Evolutionary conservation across 306 rosid species (phyloP).

Genomic region (Quercus dentata): DNA sequence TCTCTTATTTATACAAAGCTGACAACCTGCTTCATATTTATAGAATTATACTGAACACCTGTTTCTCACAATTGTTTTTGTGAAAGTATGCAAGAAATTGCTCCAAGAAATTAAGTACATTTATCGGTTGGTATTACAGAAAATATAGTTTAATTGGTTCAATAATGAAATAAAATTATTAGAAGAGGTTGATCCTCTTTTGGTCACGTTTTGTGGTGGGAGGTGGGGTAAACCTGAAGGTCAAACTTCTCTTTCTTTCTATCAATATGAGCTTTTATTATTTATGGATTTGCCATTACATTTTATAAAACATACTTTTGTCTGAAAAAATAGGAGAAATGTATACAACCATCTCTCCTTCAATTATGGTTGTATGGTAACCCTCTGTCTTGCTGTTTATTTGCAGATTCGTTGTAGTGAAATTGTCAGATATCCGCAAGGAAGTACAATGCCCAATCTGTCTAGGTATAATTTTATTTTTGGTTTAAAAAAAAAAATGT

Average conservation of each 20-base stretch:
- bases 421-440: conserved; percentile 61
- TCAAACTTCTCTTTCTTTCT: not conserved
- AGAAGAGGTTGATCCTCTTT: not conserved
- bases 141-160: not conserved
- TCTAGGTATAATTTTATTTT: conserved; percentile 44
- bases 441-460: conserved; percentile 88
- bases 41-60: not conserved
- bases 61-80: not conserved
- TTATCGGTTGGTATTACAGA: not conserved
- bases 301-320: not conserved
- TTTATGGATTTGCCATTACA: not conserved
- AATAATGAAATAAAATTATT: not conserved
- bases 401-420: conserved; percentile 52
- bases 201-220: not conserved
- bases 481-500: not conserved
- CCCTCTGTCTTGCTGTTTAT: conserved; percentile 21
- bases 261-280: not conserved
- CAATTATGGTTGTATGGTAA: conserved; percentile 19
- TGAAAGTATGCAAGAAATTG: not conserved
- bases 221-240: not conserved
- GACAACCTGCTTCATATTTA: not conserved
- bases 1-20: not conserved
- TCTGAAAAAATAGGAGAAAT: conserved; percentile 3
- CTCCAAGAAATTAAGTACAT: not conserved
- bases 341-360: not conserved